These are phyloP conservation scores for Lecanoromycetidae sp. DNA, from an alignment of 2,329 filamentous ascomycete species.

Conservation along the genomic window DNA sequence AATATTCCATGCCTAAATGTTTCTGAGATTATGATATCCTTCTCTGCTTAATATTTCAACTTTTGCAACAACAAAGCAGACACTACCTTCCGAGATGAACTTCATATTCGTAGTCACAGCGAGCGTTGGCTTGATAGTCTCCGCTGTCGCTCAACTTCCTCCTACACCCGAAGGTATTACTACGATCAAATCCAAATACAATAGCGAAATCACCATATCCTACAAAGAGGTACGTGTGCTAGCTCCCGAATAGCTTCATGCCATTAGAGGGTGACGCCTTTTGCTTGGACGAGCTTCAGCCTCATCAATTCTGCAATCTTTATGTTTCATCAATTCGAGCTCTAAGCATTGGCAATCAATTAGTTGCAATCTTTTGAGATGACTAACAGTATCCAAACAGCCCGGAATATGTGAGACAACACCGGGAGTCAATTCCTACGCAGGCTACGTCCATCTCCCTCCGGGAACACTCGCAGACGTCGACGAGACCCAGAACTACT, in stretches of 20 bases:
- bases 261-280: no score
- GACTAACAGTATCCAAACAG: not conserved
- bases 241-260: no score
- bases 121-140: not conserved
- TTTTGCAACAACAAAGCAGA: not conserved
- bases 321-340: no score
- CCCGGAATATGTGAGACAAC: constrained; percentile 45
- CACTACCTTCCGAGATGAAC: not conserved
- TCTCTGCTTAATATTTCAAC: not conserved
- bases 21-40: not conserved
- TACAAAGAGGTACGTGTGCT: constrained; percentile 36
- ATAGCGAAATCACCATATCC: constrained; percentile 33
- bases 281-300: no score
- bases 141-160: constrained; percentile 24
- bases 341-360: no score
- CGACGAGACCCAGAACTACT: constrained; percentile 38
- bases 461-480: constrained; percentile 31
- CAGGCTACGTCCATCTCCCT: constrained; percentile 48
- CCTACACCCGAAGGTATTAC: constrained; percentile 31
- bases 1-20: not conserved
- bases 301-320: no score
- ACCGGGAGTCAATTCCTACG: constrained; percentile 43
- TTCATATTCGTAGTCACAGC: not conserved
- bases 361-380: not conserved
- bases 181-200: constrained; percentile 31